These are phyloP conservation scores for Berkeleyomyces rouxiae DNA, from an alignment of 2,329 filamentous ascomycete genomes.

Conservation along the genomic window DNA sequence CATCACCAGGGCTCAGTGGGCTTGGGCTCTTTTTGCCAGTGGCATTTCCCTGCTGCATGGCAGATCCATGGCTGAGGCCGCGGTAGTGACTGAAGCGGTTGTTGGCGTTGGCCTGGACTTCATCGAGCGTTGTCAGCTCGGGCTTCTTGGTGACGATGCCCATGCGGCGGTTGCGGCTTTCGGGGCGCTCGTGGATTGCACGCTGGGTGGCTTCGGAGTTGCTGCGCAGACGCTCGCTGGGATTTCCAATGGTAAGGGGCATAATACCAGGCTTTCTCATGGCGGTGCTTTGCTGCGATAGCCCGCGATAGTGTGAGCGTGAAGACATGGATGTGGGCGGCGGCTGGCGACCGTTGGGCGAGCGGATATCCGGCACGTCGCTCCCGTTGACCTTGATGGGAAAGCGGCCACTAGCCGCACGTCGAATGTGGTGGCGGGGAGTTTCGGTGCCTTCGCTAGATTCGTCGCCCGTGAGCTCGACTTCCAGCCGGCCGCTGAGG, in stretches of 20 bases:
- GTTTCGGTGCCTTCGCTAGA: conserved; percentile 64
- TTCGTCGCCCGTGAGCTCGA: conserved; percentile 41
- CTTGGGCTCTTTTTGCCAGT: conserved; percentile 27
- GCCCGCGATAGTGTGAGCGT: conserved; percentile 57
- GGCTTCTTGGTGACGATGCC: conserved; percentile 45
- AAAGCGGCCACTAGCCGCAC: conserved; percentile 47
- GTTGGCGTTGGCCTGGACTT: conserved; percentile 35
- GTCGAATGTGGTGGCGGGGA: conserved; percentile 50
- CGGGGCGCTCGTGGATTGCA: conserved; percentile 30
- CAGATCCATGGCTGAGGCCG: conserved; percentile 51
- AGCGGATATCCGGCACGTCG: conserved; percentile 50
- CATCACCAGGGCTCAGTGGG: conserved; percentile 43
- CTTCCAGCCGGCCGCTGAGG: conserved; percentile 35
- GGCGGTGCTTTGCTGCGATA: conserved; percentile 47
- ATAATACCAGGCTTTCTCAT: conserved; percentile 52
- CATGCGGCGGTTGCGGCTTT: conserved; percentile 45
- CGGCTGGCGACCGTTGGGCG: conserved; percentile 38
- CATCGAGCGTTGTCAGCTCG: conserved; percentile 46
- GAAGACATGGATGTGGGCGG: conserved; percentile 59
- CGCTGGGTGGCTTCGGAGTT: conserved; percentile 45
- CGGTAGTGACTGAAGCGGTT: conserved; percentile 52
- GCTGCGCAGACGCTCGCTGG: conserved; percentile 49
- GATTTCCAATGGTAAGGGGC: conserved; percentile 50
- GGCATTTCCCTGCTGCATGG: conserved; percentile 39
- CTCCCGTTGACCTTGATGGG: conserved; percentile 57